Evolutionary conservation across 768 basidiomycete genomes (phyloP).

Genomic region (Collybiopsis luxurians): DNA sequence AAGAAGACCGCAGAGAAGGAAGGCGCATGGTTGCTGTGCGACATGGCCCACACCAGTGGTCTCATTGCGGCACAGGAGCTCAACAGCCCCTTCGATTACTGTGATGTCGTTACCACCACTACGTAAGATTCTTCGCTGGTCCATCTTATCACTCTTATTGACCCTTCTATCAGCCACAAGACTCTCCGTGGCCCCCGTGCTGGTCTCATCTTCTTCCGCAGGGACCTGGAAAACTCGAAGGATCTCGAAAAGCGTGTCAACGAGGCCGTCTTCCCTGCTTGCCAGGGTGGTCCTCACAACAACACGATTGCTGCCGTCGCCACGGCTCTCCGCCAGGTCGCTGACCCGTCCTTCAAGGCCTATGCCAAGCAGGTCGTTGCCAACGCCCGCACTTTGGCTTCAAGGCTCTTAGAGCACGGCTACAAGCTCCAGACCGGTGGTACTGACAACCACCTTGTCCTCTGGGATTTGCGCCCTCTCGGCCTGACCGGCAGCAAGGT

Average conservation of each 20-base stretch:
- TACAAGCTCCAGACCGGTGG: conserved; percentile 98
- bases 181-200: conserved; percentile 98
- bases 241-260: conserved; percentile 98
- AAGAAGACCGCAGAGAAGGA: conserved; percentile 82
- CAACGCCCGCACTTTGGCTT: conserved; percentile 80
- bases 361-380: conserved; percentile 95
- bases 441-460: conserved; percentile 96
- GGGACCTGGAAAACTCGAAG: conserved; percentile 73
- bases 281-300: conserved; percentile 99
- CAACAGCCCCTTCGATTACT: conserved; percentile 90
- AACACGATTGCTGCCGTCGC: conserved; percentile 95
- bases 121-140: conserved; percentile 52
- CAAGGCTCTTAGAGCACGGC: conserved; percentile 67
- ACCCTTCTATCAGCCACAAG: conserved; percentile 70
- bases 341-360: conserved; percentile 82
- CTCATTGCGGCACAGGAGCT: conserved; percentile 91
- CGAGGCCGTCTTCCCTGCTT: conserved; percentile 98
- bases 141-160: not conserved
- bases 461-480: conserved; percentile 96
- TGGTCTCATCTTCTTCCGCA: conserved; percentile 98
- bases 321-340: conserved; percentile 87
- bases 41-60: conserved; percentile 97
- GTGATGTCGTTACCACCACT: conserved; percentile 97
- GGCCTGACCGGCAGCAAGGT: conserved; percentile 97
- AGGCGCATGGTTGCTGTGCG: conserved; percentile 91